phyloP scores from a whole-genome alignment of 495 filamentous ascomycete species.

The Aspergillus conjunctus region DNA sequence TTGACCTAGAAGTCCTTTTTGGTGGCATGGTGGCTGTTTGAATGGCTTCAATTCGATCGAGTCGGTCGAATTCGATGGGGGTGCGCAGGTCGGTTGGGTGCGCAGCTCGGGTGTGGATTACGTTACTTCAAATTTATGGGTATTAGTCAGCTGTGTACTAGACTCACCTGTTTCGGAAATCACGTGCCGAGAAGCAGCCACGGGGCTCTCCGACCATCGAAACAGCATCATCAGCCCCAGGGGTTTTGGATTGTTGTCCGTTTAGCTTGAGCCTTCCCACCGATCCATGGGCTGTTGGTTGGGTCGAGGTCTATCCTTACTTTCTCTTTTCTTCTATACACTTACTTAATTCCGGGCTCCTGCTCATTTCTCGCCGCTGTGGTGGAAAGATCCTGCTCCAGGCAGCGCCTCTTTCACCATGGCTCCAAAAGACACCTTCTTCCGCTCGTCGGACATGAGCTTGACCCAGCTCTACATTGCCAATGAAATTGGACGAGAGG shows the following conservation, averaged over 20 bases:
- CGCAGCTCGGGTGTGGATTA: no score
- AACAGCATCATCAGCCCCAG: conserved; percentile 19
- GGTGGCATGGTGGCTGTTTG: no score
- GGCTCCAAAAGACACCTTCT: conserved; percentile 81
- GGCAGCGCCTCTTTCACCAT: conserved; percentile 42
- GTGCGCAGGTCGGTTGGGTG: no score
- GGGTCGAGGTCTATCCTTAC: conserved; percentile 19
- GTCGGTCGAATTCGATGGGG: no score
- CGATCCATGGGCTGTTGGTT: conserved; percentile 5
- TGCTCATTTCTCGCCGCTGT: conserved; percentile 18
- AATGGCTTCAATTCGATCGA: no score
- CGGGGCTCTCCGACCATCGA: conserved; percentile 24
- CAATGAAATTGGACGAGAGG: conserved; percentile 97
- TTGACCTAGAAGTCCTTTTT: no score
- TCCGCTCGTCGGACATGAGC: conserved; percentile 99
- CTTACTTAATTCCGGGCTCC: conserved; percentile 7
- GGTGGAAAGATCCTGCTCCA: conserved; percentile 35
- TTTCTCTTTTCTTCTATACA: conserved; percentile 8
- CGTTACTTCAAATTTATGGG: no score
- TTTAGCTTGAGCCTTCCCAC: conserved; percentile 4
- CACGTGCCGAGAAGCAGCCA: conserved; percentile 29
- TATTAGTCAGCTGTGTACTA: no score
- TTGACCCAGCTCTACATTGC: conserved; percentile 99
- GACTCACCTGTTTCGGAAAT: neutral
- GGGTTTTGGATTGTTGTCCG: conserved; percentile 7